Evolutionary conservation across 257 asterid species (phyloP).

Genomic region (Verbascum thapsus): DNA sequence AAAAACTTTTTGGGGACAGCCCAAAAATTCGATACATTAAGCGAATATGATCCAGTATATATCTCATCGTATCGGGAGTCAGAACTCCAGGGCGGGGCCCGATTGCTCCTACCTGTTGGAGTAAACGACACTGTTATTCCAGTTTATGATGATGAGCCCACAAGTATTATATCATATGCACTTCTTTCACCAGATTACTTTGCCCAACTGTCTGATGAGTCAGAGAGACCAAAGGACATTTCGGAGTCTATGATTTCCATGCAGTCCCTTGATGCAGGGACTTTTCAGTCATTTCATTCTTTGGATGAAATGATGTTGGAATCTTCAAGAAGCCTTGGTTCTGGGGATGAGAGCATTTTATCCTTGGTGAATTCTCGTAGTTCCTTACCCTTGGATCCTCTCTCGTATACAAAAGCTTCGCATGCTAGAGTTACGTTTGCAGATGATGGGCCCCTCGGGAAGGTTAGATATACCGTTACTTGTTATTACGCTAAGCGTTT

Average conservation of each 20-base stretch:
- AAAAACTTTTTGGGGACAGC: slow-evolving; percentile 54
- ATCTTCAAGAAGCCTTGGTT: slow-evolving; percentile 63
- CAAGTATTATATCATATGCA: slow-evolving; percentile 81
- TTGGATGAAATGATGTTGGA: slow-evolving; percentile 64
- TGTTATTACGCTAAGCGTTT: slow-evolving; percentile 87
- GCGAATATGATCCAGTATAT: slow-evolving; percentile 66
- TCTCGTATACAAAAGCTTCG: slow-evolving; percentile 59
- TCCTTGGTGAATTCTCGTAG: slow-evolving; percentile 54
- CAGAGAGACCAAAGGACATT: slow-evolving; percentile 56
- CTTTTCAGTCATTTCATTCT: slow-evolving; percentile 53
- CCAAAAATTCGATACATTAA: slow-evolving; percentile 60
- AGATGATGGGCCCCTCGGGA: slow-evolving; percentile 68
- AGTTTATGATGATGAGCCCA: slow-evolving; percentile 95
- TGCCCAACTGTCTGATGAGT: slow-evolving; percentile 61
- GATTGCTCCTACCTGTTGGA: slow-evolving; percentile 71
- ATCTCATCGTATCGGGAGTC: slow-evolving; percentile 69
- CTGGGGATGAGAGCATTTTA: slow-evolving; percentile 65
- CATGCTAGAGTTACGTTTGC: slow-evolving; percentile 72
- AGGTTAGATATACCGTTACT: slow-evolving; percentile 72
- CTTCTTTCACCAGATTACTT: slow-evolving; percentile 64
- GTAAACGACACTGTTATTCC: slow-evolving; percentile 72
- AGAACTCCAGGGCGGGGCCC: slow-evolving; percentile 67
- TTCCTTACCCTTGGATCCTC: slow-evolving; percentile 63
- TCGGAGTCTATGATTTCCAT: slow-evolving; percentile 41
- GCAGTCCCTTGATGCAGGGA: slow-evolving; percentile 54